phyloP scores from a whole-genome alignment of 2,329 filamentous ascomycete species.

The Neopestalotiopsis rosae region DNA sequence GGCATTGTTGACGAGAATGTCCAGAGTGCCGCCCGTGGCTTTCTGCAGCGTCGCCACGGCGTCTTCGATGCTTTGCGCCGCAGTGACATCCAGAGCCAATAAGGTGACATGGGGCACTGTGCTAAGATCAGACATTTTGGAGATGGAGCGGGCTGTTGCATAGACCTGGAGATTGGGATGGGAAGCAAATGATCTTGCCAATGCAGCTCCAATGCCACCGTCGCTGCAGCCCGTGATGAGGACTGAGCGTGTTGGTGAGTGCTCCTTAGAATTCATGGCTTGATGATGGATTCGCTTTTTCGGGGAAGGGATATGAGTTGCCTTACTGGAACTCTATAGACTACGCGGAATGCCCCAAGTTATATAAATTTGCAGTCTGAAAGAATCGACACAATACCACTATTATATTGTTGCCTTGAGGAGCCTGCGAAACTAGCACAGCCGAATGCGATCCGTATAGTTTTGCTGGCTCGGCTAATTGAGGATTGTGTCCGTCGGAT shows the following conservation, averaged over 20 bases:
- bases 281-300: not conserved
- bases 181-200: slow-evolving; percentile 27
- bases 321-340: too few relatives aligned
- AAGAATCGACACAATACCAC: too few relatives aligned
- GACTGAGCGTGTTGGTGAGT: slow-evolving; percentile 18
- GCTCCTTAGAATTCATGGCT: not conserved
- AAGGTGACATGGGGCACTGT: slow-evolving; percentile 29
- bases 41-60: slow-evolving; percentile 20
- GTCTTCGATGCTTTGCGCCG: slow-evolving; percentile 30
- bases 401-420: too few relatives aligned
- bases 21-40: slow-evolving; percentile 25
- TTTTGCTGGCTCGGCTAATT: too few relatives aligned
- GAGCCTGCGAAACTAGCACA: too few relatives aligned
- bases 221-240: slow-evolving; percentile 33
- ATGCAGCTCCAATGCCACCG: slow-evolving; percentile 34
- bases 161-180: slow-evolving; percentile 33
- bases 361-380: too few relatives aligned
- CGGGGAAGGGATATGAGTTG: too few relatives aligned
- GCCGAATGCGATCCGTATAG: too few relatives aligned
- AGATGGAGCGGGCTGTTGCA: slow-evolving; percentile 36
- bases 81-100: slow-evolving; percentile 39
- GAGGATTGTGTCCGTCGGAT: too few relatives aligned
- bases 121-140: slow-evolving; percentile 32
- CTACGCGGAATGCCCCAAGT: too few relatives aligned
- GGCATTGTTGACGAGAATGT: slow-evolving; percentile 40